Base-by-base conservation (phyloP, 305 asterid species). In the Fraxinus dipetala region DNA sequence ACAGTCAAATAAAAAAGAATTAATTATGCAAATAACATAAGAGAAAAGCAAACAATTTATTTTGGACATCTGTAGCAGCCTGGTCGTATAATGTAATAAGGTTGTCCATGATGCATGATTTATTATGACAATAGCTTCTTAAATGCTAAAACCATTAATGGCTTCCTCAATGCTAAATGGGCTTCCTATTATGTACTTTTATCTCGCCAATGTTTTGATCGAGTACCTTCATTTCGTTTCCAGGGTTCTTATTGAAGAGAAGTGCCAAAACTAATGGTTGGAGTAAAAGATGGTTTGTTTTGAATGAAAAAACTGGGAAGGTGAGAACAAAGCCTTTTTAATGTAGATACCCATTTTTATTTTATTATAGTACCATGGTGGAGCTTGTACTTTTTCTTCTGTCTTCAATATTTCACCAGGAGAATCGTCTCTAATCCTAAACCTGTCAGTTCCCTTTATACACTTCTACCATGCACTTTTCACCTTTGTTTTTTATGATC, bases 271-370 rank as follows among this genome's bases (percentile, higher is more conserved):
- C 90, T 61, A 91, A 90, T 91, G 97, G 97, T 10, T 96, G 99
- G 99, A 94, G 97, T 75, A 91, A 89, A 88, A 88, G 97, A 88
- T 96, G 99, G 99, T 94, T 96, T 82, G 99, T 96, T 84, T 91
- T 96, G 78, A 96, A 96, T 82, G 98, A 91, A 81, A 96, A 96
- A 91, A 94, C 98, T 80, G 98, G 98, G 82, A 96, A 94, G 92
- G 98, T 93, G 80, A 87, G 94, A 70, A 69, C 76, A 79, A 45
- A 40, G 76, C 56, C 11, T 20, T 70, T 0, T 31, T 30, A 30
- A 63, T 16, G 22, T 70, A 31, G 75, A 30, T 69, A 28, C 30
- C 36, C 10, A 16, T 69, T 48, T 22, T 22, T 63, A 78, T 72
- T 59, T 75, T 43, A 22, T 28, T 30, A 14, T 48, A 78, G 54